These are phyloP conservation scores for Aquilaria yunnanensis DNA, from an alignment of 345 rosid species.

Conservation along the genomic window DNA sequence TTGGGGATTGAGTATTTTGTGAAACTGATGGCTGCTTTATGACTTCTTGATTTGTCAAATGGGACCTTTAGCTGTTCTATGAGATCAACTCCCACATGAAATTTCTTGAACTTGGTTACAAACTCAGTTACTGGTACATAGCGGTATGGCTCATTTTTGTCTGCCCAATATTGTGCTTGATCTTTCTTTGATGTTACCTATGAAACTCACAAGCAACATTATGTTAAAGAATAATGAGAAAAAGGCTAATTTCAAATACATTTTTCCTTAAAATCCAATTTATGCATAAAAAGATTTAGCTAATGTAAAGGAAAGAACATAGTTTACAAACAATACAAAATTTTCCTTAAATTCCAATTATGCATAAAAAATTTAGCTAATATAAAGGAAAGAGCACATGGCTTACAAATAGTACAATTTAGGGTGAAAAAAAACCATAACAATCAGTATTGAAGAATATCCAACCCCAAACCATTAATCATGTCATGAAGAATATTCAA, in stretches of 20 bases:
- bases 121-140: slow-evolving; percentile 54
- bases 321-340: no score
- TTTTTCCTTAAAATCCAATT: no score
- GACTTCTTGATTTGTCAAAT: slow-evolving; percentile 44
- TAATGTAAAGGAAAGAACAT: no score
- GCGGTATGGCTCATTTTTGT: slow-evolving; percentile 42
- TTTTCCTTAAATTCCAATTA: no score
- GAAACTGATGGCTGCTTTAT: slow-evolving; percentile 59
- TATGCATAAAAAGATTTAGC: no score
- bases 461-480: no score
- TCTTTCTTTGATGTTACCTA: slow-evolving; percentile 81
- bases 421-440: no score
- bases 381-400: no score
- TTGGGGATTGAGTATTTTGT: slow-evolving; percentile 42
- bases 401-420: no score
- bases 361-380: no score
- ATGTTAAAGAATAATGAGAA: background rate
- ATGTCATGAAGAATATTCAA: no score
- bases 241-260: background rate
- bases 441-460: no score
- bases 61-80: slow-evolving; percentile 47
- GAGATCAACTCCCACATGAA: slow-evolving; percentile 50
- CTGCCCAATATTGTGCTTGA: slow-evolving; percentile 75
- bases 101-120: slow-evolving; percentile 41
- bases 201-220: background rate